Percentiles rank a stretch among this genome's conserved stretches.
Evolutionary conservation across 305 asterid genomes (phyloP).

Genomic region (Fraxinus floribunda): DNA sequence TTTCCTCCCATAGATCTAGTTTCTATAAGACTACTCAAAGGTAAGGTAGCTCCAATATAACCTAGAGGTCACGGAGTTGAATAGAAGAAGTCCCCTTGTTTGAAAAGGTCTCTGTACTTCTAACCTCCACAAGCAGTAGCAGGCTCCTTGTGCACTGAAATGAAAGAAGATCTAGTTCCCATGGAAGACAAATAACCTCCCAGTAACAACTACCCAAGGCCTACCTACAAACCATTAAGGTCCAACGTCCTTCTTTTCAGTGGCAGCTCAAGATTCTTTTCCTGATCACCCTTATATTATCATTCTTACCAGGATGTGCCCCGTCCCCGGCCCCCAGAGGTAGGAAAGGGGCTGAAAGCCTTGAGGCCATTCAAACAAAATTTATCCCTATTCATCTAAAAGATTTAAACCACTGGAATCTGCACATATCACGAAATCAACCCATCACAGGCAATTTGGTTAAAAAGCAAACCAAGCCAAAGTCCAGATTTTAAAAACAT

Average conservation of each 20-base stretch:
- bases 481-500: constrained; percentile 8
- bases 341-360: background rate
- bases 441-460: background rate
- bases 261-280: background rate
- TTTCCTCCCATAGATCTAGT: background rate
- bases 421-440: constrained; percentile 10
- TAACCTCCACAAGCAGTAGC: background rate
- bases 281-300: background rate
- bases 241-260: background rate
- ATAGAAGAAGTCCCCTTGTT: background rate
- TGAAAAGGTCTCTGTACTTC: background rate
- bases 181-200: background rate
- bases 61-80: background rate
- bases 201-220: background rate
- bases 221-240: background rate
- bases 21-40: background rate
- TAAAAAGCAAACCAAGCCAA: background rate
- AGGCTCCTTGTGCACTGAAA: background rate
- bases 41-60: background rate
- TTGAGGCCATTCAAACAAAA: background rate
- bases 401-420: background rate
- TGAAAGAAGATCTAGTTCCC: background rate
- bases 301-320: background rate
- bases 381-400: background rate
- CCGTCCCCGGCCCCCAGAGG: background rate